These are phyloP conservation scores for Fonsecaea monophora DNA, from an alignment of 2,329 filamentous ascomycete genomes.

Conservation along the genomic window DNA sequence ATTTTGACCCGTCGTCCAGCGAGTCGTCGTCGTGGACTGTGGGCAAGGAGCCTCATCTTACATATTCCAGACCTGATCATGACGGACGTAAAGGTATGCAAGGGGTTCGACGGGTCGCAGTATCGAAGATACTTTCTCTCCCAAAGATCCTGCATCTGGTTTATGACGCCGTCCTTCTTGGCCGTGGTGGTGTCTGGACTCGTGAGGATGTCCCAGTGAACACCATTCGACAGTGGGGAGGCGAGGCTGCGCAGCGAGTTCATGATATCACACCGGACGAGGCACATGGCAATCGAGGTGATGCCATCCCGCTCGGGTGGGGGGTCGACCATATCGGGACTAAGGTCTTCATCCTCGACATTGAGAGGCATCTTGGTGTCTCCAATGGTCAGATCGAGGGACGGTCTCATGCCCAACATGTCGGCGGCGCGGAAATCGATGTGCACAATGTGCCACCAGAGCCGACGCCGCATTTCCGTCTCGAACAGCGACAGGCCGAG, in stretches of 20 bases:
- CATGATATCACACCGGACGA: constrained; percentile 4
- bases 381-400: constrained; percentile 13
- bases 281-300: neutral
- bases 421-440: constrained; percentile 25
- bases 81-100: constrained; percentile 47
- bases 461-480: constrained; percentile 30
- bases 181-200: neutral
- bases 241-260: neutral
- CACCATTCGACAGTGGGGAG: neutral
- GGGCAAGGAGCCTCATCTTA: constrained; percentile 3
- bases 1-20: neutral
- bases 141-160: constrained; percentile 41
- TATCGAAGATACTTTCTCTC: constrained; percentile 45
- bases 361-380: constrained; percentile 23
- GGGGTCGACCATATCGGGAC: constrained; percentile 9
- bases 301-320: constrained; percentile 3
- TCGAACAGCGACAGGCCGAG: constrained; percentile 31
- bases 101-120: constrained; percentile 46
- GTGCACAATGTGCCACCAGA: constrained; percentile 34
- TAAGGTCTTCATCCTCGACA: constrained; percentile 27
- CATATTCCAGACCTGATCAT: constrained; percentile 5
- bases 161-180: neutral
- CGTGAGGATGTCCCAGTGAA: neutral
- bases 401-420: constrained; percentile 9
- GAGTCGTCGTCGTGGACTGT: constrained; percentile 1